phyloP scores from a whole-genome alignment of 345 rosid species.

The Citrus glauca region DNA sequence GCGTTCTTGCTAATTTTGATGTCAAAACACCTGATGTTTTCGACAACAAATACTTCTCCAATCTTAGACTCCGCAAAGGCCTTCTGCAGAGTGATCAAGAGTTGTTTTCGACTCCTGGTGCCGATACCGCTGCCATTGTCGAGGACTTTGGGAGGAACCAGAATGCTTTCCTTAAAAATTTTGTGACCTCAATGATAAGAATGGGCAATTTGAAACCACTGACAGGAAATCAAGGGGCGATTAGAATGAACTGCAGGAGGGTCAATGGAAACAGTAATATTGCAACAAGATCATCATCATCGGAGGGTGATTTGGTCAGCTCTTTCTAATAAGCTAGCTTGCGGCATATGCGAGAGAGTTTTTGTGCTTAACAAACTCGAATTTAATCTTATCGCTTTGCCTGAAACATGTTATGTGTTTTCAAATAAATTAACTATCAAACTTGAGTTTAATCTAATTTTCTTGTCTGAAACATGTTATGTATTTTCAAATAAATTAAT shows the following conservation, averaged over 20 bases:
- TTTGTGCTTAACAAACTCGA: background rate
- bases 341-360: no score
- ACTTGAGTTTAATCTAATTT: background rate
- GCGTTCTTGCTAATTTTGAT: no score
- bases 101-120: no score
- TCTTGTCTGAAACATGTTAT: no score
- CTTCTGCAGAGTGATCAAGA: no score
- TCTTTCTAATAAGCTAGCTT: background rate
- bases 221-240: slow-evolving; percentile 48
- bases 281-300: background rate
- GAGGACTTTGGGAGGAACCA: slow-evolving; percentile 33
- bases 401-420: no score
- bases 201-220: slow-evolving; percentile 60
- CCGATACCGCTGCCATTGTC: slow-evolving; percentile 36
- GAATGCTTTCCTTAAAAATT: slow-evolving; percentile 46
- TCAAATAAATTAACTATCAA: no score
- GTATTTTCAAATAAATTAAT: no score
- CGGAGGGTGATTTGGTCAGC: background rate
- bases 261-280: slow-evolving; percentile 29
- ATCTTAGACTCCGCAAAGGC: no score
- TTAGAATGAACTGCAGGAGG: slow-evolving; percentile 48
- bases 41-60: no score
- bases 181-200: slow-evolving; percentile 54
- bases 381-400: no score
- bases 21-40: no score